Evolutionary conservation across 257 asterid species (phyloP).

Genomic region (Handroanthus guayacan): DNA sequence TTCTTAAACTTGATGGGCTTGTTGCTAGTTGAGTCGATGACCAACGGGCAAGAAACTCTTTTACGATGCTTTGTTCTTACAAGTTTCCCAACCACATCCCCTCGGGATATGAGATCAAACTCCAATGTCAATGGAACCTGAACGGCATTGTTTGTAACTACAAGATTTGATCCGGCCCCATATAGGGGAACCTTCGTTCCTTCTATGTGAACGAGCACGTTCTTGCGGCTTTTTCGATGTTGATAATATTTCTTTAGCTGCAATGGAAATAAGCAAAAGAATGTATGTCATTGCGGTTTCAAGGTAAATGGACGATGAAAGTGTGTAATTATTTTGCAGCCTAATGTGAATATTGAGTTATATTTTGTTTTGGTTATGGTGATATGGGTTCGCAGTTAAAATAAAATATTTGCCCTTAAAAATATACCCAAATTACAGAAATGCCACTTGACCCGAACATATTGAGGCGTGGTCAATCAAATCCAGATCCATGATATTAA

Average conservation of each 20-base stretch:
- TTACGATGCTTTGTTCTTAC: conserved; percentile 69
- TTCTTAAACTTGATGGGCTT: conserved; percentile 73
- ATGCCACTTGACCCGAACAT: too few species aligned
- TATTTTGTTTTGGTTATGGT: too few species aligned
- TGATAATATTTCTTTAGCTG: conserved; percentile 83
- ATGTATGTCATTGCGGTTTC: not conserved
- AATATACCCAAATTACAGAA: too few species aligned
- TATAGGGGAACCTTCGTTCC: conserved; percentile 83
- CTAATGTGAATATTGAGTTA: not conserved
- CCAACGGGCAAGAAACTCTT: conserved; percentile 68
- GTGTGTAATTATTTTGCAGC: not conserved
- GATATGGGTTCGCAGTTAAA: too few species aligned
- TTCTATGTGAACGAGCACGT: conserved; percentile 65
- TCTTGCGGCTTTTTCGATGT: conserved; percentile 74
- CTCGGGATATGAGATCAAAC: conserved; percentile 65
- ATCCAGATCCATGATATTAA: too few species aligned
- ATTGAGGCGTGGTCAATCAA: too few species aligned
- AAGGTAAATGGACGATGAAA: too few species aligned
- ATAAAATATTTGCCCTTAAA: too few species aligned
- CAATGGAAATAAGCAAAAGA: conserved; percentile 29
- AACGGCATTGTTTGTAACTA: conserved; percentile 45
- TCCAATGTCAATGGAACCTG: conserved; percentile 69
- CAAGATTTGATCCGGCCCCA: conserved; percentile 82
- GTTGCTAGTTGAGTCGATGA: conserved; percentile 65
- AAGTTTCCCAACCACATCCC: conserved; percentile 88